A percentile compares a stretch with the other conserved stretches of the same genome.
phyloP scores from a whole-genome alignment of 164 flowering plant genomes.

The Saururus chinensis region DNA sequence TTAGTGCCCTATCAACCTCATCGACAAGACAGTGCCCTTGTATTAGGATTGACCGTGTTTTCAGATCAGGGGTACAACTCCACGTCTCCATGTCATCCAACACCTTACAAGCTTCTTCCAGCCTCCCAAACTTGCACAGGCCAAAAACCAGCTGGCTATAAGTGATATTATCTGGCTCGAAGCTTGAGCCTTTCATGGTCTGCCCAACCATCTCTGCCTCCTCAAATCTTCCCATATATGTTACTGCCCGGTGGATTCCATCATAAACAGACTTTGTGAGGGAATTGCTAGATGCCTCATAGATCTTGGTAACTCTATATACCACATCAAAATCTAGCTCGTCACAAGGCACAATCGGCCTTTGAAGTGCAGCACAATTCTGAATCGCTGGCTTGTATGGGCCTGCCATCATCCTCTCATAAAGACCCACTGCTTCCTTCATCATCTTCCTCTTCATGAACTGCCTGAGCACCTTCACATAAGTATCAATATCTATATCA shows the following conservation, averaged over 20 bases:
- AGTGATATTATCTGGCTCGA: slow-evolving; percentile 69
- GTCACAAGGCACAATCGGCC: slow-evolving; percentile 24
- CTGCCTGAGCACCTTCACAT: too few species aligned
- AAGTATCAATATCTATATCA: too few species aligned
- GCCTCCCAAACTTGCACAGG: slow-evolving; percentile 56
- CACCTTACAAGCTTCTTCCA: too few species aligned
- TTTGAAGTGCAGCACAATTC: slow-evolving; percentile 42
- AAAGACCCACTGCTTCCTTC: too few species aligned
- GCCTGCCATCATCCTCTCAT: too few species aligned
- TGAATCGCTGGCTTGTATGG: too few species aligned
- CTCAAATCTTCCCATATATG: too few species aligned
- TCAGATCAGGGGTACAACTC: slow-evolving; percentile 75
- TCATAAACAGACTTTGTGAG: too few species aligned
- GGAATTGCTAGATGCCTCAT: too few species aligned
- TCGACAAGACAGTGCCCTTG: slow-evolving; percentile 63
- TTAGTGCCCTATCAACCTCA: slow-evolving; percentile 52
- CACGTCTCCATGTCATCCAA: slow-evolving; percentile 65
- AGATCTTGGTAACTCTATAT: too few species aligned
- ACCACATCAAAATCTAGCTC: slow-evolving; percentile 51
- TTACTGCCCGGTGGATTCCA: too few species aligned
- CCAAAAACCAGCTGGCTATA: slow-evolving; percentile 78
- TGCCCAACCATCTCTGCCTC: slow-evolving; percentile 56
- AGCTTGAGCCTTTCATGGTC: slow-evolving; percentile 61
- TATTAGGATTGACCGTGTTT: slow-evolving; percentile 87
- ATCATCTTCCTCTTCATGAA: too few species aligned